Evolutionary conservation across 2,329 filamentous ascomycete genomes (phyloP).

Genomic region (Ascochyta lentis): DNA sequence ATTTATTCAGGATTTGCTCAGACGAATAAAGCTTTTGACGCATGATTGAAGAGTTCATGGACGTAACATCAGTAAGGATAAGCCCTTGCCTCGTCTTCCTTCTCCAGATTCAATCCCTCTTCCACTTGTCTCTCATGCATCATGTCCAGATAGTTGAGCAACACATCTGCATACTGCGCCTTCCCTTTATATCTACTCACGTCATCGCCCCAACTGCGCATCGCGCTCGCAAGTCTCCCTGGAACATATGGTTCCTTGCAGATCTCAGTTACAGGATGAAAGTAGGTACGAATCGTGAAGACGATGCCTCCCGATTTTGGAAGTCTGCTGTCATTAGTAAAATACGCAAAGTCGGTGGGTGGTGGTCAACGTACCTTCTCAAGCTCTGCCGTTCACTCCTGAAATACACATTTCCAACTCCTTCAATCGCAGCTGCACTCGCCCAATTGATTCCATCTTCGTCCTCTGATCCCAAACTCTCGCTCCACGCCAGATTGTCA

Average conservation of each 20-base stretch:
- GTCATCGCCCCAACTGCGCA: slow-evolving; percentile 82
- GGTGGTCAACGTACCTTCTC: slow-evolving; percentile 53
- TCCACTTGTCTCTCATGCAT: slow-evolving; percentile 77
- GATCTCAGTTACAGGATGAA: slow-evolving; percentile 73
- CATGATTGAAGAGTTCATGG: too few species aligned
- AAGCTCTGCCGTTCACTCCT: slow-evolving; percentile 77
- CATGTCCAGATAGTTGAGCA: slow-evolving; percentile 77
- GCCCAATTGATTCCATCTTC: slow-evolving; percentile 56
- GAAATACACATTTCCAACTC: slow-evolving; percentile 77
- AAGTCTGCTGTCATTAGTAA: slow-evolving; percentile 37
- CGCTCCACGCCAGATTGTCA: slow-evolving; percentile 76
- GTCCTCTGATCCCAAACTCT: slow-evolving; percentile 78
- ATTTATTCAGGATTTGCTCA: too few species aligned
- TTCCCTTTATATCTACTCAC: slow-evolving; percentile 79
- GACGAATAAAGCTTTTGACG: too few species aligned
- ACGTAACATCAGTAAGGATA: slow-evolving; percentile 63
- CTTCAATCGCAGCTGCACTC: slow-evolving; percentile 71
- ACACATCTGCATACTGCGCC: slow-evolving; percentile 73
- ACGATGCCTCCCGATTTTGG: slow-evolving; percentile 59
- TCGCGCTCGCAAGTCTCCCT: slow-evolving; percentile 75
- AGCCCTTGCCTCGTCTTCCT: slow-evolving; percentile 61
- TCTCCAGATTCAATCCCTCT: slow-evolving; percentile 67
- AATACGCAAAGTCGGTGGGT: neutral
- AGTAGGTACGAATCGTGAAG: slow-evolving; percentile 84
- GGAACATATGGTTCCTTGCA: slow-evolving; percentile 77